Evolutionary conservation across 495 filamentous ascomycete genomes (phyloP).

Genomic region (Aspergillus coremiiformis): DNA sequence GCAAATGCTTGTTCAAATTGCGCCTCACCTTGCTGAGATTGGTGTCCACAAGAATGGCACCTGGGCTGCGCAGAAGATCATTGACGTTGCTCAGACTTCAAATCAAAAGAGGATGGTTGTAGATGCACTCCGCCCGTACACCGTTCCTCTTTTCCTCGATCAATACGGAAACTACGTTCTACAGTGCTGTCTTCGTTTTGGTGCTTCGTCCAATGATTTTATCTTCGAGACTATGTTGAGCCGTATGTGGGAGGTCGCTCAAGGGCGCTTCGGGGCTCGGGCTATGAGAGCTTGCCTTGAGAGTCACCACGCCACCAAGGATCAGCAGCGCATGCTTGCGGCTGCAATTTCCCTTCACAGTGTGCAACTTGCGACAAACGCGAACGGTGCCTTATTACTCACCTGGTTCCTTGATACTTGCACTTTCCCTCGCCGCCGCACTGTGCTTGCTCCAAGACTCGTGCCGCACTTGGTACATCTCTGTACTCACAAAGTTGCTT

Average conservation of each 20-base stretch:
- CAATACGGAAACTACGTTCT: slow-evolving; percentile 98
- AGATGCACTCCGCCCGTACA: slow-evolving; percentile 74
- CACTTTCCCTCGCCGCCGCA: slow-evolving; percentile 86
- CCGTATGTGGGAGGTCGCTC: slow-evolving; percentile 88
- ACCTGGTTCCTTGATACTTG: slow-evolving; percentile 99
- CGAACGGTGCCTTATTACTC: slow-evolving; percentile 86
- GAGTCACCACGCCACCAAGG: slow-evolving; percentile 89
- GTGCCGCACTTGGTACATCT: slow-evolving; percentile 95
- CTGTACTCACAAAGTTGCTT: slow-evolving; percentile 98
- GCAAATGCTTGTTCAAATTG: slow-evolving; percentile 80
- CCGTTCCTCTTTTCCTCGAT: slow-evolving; percentile 85
- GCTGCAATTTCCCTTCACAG: slow-evolving; percentile 93
- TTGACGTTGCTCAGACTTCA: slow-evolving; percentile 83
- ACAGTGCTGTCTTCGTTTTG: slow-evolving; percentile 91
- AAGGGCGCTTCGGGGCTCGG: slow-evolving; percentile 88
- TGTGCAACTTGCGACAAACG: slow-evolving; percentile 92
- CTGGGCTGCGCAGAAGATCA: slow-evolving; percentile 99
- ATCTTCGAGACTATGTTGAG: slow-evolving; percentile 97
- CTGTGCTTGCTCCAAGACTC: slow-evolving; percentile 84
- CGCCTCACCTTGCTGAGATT: slow-evolving; percentile 90
- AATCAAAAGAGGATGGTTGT: slow-evolving; percentile 80
- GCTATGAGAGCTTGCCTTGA: slow-evolving; percentile 97
- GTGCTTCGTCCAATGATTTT: slow-evolving; percentile 81
- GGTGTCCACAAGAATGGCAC: slow-evolving; percentile 98
- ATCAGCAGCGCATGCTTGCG: slow-evolving; percentile 91